Evolutionary conservation across 2,329 filamentous ascomycete genomes (phyloP), one percentile per base, ranked within the genome.

Genomic region (Clonostachys rosea): DNA sequence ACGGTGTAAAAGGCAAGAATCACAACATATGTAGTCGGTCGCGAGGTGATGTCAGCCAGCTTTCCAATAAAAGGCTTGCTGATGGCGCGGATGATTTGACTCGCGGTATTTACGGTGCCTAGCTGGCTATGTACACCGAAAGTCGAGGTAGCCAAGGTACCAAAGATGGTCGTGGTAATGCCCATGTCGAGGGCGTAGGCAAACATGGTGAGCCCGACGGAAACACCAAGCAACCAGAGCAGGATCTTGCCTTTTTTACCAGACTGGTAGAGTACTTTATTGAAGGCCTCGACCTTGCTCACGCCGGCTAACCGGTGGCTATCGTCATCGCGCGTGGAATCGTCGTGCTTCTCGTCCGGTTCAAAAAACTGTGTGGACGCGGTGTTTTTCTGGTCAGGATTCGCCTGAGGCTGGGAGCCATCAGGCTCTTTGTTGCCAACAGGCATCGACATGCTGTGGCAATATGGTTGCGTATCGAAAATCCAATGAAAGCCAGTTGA

Each of bases 1-100:
- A 67, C 51, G 30, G 54, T 58, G 43, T 67, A 67, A 40, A 72
- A 72, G 43, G 60, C 52, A 7, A 71, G 59, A 13, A 69, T 60
- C 3, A 71, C 55, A 10, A 67, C 56, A 42, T 71, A 71, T 6
- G 66, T 68, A 5, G 63, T 65, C 2, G 65, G 65, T 8, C 65
- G 61, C 5, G 64, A 67, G 14, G 64, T 67, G 18, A 67, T 66
- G 43, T 67, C 64, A 13, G 64, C 54, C 39, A 68, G 50, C 56
- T 68, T 68, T 41, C 63, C 65, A 46, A 64, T 63, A 34, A 67
- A 67, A 2, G 64, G 64, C 56, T 67, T 67, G 59, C 61, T 63
- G 45, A 67, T 63, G 45, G 64, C 64, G 2, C 62, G 60, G 50
- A 67, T 67, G 49, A 67, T 67, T 45, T 64, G 59, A 17, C 59